Base-by-base conservation (phyloP, 1,284 basidiomycete genomes). In the Trichosporon sp. region DNA sequence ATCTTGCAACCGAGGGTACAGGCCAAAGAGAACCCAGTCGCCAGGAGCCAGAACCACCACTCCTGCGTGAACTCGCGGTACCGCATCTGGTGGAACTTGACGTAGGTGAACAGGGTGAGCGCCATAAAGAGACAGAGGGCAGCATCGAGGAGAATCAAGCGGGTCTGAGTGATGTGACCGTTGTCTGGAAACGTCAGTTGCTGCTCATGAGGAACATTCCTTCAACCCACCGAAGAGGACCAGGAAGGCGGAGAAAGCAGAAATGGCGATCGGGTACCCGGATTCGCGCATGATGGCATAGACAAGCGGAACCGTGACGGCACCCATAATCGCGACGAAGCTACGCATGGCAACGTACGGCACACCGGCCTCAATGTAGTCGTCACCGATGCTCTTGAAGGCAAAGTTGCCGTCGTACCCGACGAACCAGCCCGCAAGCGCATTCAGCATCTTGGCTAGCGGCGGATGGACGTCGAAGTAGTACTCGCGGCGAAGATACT, bases 391-490 rank as follows among this genome's bases (percentile, higher is more conserved):
- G 75, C 88, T 89, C 65, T 95, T 91, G 82, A 99, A 99, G 44
- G 88, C 85, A 80, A 97, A 99, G 61, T 88, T 82, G 31, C 95
- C 96, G 73, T 97, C 90, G 77, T 95, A 99, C 9, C 96, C 96
- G 49, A 95, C 91, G 66, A 96, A 89, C 91, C 92, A 98, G 67
- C 93, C 96, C 27, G 91, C 90, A 37, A 95, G 85, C 56, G 89
- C 96, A 73, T 95, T 90, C 32, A 97, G 84, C 69, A 97, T 85
- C 78, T 97, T 97, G 54, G 95, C 93, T 60, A 97, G 87, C 14
- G 95, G 95, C 40, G 95, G 95, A 75, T 99, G 96, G 4, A 99
- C 96, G 79, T 99, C 96, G 83, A 99, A 99, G 82, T 98, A 98
- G 83, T 96, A 99, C 81, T 96, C 87, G 68, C 93, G 85, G 61